Evolutionary conservation across 2,329 filamentous ascomycete species (phyloP).

Genomic region (Canariomyces notabilis): DNA sequence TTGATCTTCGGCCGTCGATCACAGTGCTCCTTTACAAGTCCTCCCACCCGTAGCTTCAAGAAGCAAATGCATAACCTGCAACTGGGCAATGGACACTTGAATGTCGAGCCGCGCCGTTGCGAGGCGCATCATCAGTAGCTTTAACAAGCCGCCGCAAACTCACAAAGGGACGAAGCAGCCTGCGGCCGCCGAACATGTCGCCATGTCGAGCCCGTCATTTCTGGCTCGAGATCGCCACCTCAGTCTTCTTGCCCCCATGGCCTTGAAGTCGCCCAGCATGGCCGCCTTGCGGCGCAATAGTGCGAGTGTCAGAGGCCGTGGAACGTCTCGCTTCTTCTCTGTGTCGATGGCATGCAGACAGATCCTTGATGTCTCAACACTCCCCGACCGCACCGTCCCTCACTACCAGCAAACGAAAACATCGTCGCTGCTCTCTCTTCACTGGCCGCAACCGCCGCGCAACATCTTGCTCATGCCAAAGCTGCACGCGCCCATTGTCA

Average conservation of each 20-base stretch:
- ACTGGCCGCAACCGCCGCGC: slow-evolving; percentile 49
- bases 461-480: slow-evolving; percentile 57
- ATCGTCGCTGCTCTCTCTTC: slow-evolving; percentile 51
- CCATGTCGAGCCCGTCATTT: slow-evolving; percentile 21
- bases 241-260: slow-evolving; percentile 2
- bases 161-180: not conserved
- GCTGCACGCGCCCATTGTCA: slow-evolving; percentile 50
- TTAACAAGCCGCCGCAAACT: not conserved
- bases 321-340: slow-evolving; percentile 43
- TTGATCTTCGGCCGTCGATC: slow-evolving; percentile 1
- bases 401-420: slow-evolving; percentile 56
- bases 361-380: slow-evolving; percentile 45
- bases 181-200: slow-evolving; percentile 19
- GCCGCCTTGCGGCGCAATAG: not conserved
- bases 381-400: slow-evolving; percentile 55
- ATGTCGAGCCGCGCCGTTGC: not conserved
- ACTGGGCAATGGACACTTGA: not conserved
- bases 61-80: not conserved
- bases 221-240: slow-evolving; percentile 17
- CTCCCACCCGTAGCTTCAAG: not conserved
- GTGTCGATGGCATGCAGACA: slow-evolving; percentile 40
- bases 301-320: not conserved
- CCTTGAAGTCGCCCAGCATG: slow-evolving; percentile 14
- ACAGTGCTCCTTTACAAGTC: not conserved
- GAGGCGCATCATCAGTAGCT: not conserved